phyloP scores from a whole-genome alignment of 2,329 filamentous ascomycete species.

The Aureobasidium vineae region DNA sequence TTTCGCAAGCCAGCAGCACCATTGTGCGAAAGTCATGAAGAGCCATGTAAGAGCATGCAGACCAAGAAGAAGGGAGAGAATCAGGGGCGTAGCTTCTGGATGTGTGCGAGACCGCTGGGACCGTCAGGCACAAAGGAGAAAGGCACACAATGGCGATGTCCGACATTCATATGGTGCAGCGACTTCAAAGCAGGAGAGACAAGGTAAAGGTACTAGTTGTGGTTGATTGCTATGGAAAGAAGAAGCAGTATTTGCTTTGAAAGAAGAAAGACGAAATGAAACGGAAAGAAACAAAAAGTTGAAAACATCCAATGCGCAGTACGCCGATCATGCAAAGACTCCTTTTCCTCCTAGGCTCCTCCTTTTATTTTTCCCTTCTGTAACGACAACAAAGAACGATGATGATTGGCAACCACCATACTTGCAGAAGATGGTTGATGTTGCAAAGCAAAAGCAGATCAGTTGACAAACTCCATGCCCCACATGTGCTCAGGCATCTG shows the following conservation, averaged over 20 bases:
- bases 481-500: slow-evolving; percentile 28
- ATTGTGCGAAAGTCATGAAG: slow-evolving; percentile 76
- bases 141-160: slow-evolving; percentile 81
- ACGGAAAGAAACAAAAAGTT: slow-evolving; percentile 10
- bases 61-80: slow-evolving; percentile 92
- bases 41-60: slow-evolving; percentile 77
- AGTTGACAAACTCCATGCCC: slow-evolving; percentile 27
- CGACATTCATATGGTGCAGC: slow-evolving; percentile 73
- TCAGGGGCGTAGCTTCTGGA: slow-evolving; percentile 65
- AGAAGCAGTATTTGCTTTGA: background rate
- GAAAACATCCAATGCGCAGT: slow-evolving; percentile 13
- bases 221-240: slow-evolving; percentile 15
- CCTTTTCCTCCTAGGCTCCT: background rate
- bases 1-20: slow-evolving; percentile 73
- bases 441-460: background rate
- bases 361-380: background rate
- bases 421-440: background rate
- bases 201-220: background rate
- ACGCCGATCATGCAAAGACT: slow-evolving; percentile 15
- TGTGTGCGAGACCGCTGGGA: slow-evolving; percentile 72
- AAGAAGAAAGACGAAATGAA: background rate
- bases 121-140: slow-evolving; percentile 82
- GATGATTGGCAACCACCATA: background rate
- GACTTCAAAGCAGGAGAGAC: slow-evolving; percentile 54
- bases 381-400: background rate